These are phyloP conservation scores for Pestalotiopsis fici DNA, from an alignment of 2,329 filamentous ascomycete species.

Conservation along the genomic window DNA sequence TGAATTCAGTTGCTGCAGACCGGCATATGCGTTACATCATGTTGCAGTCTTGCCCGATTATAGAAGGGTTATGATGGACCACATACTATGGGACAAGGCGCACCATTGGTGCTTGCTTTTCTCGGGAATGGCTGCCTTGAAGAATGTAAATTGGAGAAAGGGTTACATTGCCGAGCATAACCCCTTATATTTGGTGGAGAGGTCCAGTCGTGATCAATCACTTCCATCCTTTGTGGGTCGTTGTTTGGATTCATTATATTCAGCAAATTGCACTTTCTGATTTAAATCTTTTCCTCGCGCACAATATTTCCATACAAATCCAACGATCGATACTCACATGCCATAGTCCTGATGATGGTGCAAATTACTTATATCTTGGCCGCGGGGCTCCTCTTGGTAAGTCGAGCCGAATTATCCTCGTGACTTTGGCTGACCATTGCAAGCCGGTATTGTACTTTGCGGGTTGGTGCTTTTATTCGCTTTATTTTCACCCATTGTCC, in stretches of 20 bases:
- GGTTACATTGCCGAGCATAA: background rate
- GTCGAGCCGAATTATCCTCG: background rate
- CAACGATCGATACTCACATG: too few relatives aligned
- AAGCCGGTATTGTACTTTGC: constrained; percentile 8
- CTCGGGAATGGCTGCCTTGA: background rate
- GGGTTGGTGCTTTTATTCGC: constrained; percentile 9
- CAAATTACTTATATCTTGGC: background rate
- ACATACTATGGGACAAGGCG: background rate
- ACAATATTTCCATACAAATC: too few relatives aligned
- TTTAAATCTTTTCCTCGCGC: too few relatives aligned
- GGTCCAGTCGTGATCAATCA: background rate
- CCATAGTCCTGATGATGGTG: too few relatives aligned
- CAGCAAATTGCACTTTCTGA: too few relatives aligned
- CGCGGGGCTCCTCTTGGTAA: background rate
- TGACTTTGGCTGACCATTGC: background rate
- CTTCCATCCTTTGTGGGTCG: too few relatives aligned
- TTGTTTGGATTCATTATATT: too few relatives aligned
- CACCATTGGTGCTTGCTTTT: background rate
- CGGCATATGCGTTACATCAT: background rate
- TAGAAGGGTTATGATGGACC: background rate
- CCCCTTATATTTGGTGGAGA: background rate
- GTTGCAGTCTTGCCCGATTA: background rate
- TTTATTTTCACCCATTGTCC: constrained; percentile 19
- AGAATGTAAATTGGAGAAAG: background rate
- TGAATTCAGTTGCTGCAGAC: too few relatives aligned